Evolutionary conservation across 192 early-diverging fungal species (phyloP), one percentile per base, ranked within the genome.

Genomic region (Podila epicladia): DNA sequence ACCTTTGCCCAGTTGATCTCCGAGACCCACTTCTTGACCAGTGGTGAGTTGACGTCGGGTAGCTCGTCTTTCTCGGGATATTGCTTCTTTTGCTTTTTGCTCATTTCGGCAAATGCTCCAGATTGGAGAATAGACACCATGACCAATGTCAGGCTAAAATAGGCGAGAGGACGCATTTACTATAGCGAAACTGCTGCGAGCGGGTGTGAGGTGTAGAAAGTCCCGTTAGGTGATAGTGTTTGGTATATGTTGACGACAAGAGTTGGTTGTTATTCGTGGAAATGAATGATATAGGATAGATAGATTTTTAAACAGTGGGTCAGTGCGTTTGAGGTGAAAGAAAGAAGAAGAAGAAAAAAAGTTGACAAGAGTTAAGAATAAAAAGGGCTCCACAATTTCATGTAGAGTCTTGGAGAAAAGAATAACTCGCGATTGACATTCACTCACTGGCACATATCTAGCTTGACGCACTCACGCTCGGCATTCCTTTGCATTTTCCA

Each of bases 21-120:
- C 15, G 69, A 69, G 53, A 83, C 58, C 82, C 82, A 83, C 49
- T 83, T 59, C 37, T 75, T 82, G 59, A 82, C 80, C 22, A 58
- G 13, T 22, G 69, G 35, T 0, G 65, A 58, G 57, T 80, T 72
- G 53, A 63, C 41, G 50, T 80, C 55, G 1, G 76, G 65, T 1
- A 80, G 26, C 7, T 60, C 33, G 60, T 80, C 76, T 41, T 55
- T 64, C 0, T 0, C 3, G 0, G 76, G 76, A 41, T 72, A 80
- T 58, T 64, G 58, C n/a, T 57, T 64, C 41, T 72, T 37, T 31
- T 72, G 70, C 53, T 68, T 66, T 55, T 72, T 72, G 41, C 65
- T 72, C 76, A 80, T 80, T 38, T n/a, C 76, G 4, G 65, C 45
- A 9, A 50, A 15, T 11, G 64, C 29, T 6, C 37, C 5, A 28